Evolutionary conservation across 2,329 filamentous ascomycete species (phyloP).

Genomic region (Aciculosporium take): DNA sequence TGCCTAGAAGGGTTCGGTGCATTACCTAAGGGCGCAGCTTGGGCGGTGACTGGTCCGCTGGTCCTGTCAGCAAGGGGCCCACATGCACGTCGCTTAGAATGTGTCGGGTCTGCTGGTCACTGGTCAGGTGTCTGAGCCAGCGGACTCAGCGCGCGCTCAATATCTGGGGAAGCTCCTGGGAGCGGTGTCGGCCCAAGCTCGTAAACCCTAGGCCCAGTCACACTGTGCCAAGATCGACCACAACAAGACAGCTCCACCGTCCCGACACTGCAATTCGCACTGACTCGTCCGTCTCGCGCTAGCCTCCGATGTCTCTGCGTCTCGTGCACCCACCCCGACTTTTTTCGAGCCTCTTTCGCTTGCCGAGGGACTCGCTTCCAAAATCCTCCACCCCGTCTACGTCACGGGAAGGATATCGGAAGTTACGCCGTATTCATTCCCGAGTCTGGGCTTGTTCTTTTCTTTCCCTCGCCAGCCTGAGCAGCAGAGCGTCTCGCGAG

Average conservation of each 20-base stretch:
- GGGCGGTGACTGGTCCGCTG: background rate
- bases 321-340: background rate
- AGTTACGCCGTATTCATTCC: too few species aligned
- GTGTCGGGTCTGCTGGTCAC: too few species aligned
- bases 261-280: background rate
- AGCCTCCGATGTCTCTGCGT: background rate
- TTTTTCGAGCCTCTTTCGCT: background rate
- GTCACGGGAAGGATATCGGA: background rate
- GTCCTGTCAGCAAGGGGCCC: background rate
- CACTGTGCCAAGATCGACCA: background rate
- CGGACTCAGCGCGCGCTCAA: too few species aligned
- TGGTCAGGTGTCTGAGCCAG: too few species aligned
- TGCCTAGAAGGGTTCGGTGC: too few species aligned
- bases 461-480: background rate
- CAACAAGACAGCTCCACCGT: too few species aligned
- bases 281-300: background rate
- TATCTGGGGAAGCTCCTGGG: background rate
- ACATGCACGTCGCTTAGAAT: too few species aligned
- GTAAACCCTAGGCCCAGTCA: background rate
- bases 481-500: constrained; percentile 8
- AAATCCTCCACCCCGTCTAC: too few species aligned
- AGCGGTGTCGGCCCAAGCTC: background rate
- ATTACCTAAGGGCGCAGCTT: background rate
- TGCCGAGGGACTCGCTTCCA: background rate
- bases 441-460: background rate